These are phyloP conservation scores for Fusarium dimerum DNA, from an alignment of 2,329 filamentous ascomycete species.

Conservation along the genomic window DNA sequence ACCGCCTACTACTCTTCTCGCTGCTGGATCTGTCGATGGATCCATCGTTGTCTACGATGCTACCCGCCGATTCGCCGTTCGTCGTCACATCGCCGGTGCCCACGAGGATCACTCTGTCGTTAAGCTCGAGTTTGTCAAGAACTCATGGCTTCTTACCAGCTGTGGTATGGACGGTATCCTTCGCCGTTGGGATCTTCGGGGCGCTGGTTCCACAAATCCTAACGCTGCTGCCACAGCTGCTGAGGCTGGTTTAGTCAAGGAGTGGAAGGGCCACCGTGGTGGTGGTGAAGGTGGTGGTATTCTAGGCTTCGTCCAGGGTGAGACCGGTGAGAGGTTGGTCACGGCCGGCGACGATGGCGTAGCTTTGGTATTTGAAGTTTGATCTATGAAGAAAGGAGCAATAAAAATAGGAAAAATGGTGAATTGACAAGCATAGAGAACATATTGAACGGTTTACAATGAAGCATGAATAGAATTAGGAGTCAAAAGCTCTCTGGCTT, in stretches of 20 bases:
- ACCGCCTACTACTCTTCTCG: conserved; percentile 57
- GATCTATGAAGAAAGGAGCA: conserved; percentile 1
- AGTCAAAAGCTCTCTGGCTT: conserved; percentile 26
- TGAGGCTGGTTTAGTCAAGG: conserved; percentile 69
- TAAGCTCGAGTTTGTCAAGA: conserved; percentile 82
- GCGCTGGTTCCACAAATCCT: conserved; percentile 37
- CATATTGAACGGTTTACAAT: conserved; percentile 20
- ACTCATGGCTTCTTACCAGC: conserved; percentile 73
- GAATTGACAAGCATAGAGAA: conserved; percentile 7
- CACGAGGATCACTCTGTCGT: conserved; percentile 91
- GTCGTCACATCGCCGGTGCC: conserved; percentile 77
- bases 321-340: conserved; percentile 71
- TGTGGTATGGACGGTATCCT: conserved; percentile 93
- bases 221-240: conserved; percentile 39
- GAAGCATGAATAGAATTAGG: conserved; percentile 27
- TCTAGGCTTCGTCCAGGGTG: conserved; percentile 84
- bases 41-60: conserved; percentile 86
- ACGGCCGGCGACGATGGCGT: conserved; percentile 89
- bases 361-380: conserved; percentile 66
- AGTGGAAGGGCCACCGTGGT: conserved; percentile 89
- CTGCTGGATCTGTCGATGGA: conserved; percentile 70
- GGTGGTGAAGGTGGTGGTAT: conserved; percentile 86
- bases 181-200: conserved; percentile 79
- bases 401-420: conserved; percentile 8
- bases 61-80: conserved; percentile 81